phyloP scores from a whole-genome alignment of 2,329 filamentous ascomycete species.

The Paraphaeosphaeria minitans region DNA sequence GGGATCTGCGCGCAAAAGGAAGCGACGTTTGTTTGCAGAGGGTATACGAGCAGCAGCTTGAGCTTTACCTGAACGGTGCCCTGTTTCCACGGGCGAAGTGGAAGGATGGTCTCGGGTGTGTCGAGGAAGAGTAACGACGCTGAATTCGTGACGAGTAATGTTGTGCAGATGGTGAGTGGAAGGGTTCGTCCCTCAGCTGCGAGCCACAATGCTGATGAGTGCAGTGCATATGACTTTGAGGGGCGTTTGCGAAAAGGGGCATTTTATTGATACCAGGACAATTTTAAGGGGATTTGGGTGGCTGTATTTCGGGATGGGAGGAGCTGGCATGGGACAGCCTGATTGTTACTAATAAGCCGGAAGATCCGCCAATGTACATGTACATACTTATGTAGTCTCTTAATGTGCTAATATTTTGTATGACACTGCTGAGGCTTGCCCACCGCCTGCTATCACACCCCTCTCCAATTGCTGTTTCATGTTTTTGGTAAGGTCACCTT shows the following conservation, averaged over 20 bases:
- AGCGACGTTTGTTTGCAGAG: constrained; percentile 41
- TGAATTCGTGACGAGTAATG: background rate
- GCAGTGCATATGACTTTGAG: background rate
- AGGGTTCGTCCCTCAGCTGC: background rate
- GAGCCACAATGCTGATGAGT: background rate
- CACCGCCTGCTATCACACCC: too few relatives aligned
- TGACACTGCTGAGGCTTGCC: too few relatives aligned
- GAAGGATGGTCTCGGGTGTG: background rate
- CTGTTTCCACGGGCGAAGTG: constrained; percentile 20
- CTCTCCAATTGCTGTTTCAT: too few relatives aligned
- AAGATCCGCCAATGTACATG: background rate
- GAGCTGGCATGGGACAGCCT: too few relatives aligned
- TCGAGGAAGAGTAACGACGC: constrained; percentile 8
- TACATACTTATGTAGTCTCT: background rate
- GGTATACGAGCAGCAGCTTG: constrained; percentile 37
- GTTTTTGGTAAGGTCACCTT: too few relatives aligned
- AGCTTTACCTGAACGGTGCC: constrained; percentile 35
- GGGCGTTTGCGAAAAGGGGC: background rate
- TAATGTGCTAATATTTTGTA: background rate
- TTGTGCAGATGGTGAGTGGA: background rate
- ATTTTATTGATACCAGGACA: background rate
- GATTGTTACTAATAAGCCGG: too few relatives aligned
- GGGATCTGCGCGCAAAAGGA: constrained; percentile 40
- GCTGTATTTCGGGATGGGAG: background rate
- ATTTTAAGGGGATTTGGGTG: background rate